Base-by-base conservation (phyloP, 345 rosid genomes). In the Xanthoceras sorbifolium region DNA sequence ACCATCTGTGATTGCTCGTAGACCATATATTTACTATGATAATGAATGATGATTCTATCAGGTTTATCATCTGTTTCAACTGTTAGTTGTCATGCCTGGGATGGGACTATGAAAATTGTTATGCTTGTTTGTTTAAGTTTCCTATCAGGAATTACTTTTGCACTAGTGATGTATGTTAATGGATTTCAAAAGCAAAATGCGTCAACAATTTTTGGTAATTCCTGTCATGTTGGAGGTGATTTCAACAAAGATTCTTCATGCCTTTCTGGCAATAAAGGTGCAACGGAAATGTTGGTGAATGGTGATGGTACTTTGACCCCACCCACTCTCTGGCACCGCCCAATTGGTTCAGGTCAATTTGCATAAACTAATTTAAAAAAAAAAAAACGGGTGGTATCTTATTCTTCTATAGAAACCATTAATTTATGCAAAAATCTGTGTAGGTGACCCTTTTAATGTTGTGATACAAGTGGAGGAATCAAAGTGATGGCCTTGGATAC, bases 1-100 rank as follows among this genome's bases (percentile, higher is more conserved):
- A 71, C 36, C 26, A 54, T 71, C 57, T 70, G 36, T 32, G 71
- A 79, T 76, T 84, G 81, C 72, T 61, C 71, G 55, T 50, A 38
- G 52, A 80, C 73, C 52, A 50, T 64, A 12, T 74, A 28, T 64
- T 54, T 36, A 50, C 55, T 7, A n/a, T n/a, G 38, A 29, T 79
- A 4, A 32, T 32, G n/a, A 32, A 32, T 32, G 52, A 18, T 50
- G 50, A 25, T 32, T 38, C 20, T 48, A n/a, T 28, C 4, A 3
- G 55, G 10, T 34, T 52, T 54, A 6, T n/a, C 15, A 23, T 9
- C 9, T 67, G 22, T n/a, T n/a, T n/a, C 57, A 22, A 67, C 4
- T 17, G 17, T 69, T 17, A 11, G 38, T 26, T 46, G 36, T 15
- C 25, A 50, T 48, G 29, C 3, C 20, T n/a, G n/a, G n/a, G n/a